These are phyloP conservation scores for Aciculosporium take DNA, from an alignment of 2,329 filamentous ascomycete genomes.

Conservation along the genomic window DNA sequence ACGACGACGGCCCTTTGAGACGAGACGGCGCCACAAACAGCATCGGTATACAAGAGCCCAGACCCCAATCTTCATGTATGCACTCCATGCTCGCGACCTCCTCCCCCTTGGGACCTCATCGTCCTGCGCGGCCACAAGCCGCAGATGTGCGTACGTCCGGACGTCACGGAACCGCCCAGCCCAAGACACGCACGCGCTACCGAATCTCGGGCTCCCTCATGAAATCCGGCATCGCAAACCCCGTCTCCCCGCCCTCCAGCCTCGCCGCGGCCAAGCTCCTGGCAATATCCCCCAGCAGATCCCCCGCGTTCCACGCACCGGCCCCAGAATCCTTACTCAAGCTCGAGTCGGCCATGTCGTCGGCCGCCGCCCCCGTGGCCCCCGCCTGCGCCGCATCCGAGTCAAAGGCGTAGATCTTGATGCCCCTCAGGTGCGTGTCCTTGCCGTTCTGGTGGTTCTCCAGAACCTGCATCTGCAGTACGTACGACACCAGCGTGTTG, in stretches of 20 bases:
- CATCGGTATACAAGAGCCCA: too few species aligned
- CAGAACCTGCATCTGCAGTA: slow-evolving; percentile 78
- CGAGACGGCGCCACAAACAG: too few species aligned
- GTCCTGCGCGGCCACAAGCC: too few species aligned
- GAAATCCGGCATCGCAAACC: slow-evolving; percentile 25
- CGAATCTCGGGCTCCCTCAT: slow-evolving; percentile 30
- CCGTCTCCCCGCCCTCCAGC: slow-evolving; percentile 20
- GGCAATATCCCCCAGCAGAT: slow-evolving; percentile 16
- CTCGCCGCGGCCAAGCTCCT: slow-evolving; percentile 15
- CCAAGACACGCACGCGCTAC: slow-evolving; percentile 10
- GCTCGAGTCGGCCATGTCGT: slow-evolving; percentile 13
- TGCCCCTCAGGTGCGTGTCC: slow-evolving; percentile 87
- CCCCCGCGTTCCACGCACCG: slow-evolving; percentile 4
- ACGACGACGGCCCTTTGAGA: too few species aligned
- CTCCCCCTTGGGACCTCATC: too few species aligned
- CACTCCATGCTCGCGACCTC: too few species aligned
- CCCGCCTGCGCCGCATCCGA: slow-evolving; percentile 29
- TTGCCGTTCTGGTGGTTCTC: slow-evolving; percentile 99
- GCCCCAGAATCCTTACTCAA: slow-evolving; percentile 7
- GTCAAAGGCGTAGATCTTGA: slow-evolving; percentile 66
- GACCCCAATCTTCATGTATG: too few species aligned
- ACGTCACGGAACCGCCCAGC: too few species aligned
- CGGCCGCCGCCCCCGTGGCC: slow-evolving; percentile 15
- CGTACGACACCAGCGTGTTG: slow-evolving; percentile 70
- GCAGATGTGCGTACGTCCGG: too few species aligned